Conservation (phyloP, 805 yeast species). For the Sugiyamaella valdiviana region DNA sequence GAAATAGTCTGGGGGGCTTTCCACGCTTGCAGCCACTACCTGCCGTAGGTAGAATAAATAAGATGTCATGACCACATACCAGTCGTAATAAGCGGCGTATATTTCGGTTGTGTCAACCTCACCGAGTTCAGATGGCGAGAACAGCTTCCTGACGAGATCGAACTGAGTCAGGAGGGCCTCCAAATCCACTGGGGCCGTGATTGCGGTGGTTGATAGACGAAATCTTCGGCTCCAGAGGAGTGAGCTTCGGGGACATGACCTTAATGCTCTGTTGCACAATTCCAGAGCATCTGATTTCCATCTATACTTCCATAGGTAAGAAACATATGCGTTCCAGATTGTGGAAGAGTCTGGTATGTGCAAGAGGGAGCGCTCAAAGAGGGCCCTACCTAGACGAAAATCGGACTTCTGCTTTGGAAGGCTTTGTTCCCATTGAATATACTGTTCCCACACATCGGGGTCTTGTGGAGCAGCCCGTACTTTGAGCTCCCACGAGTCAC, state of each 20-base stretch:
- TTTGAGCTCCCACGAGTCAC: slow-evolving; percentile 20
- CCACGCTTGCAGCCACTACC: not conserved
- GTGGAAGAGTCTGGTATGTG: slow-evolving; percentile 13
- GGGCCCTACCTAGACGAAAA: slow-evolving; percentile 7
- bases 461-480: slow-evolving; percentile 9
- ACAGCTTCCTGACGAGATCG: not conserved
- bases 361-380: slow-evolving; percentile 27
- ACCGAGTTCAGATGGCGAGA: not conserved
- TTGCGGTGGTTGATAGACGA: not conserved
- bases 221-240: not conserved
- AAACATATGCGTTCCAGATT: slow-evolving; percentile 28
- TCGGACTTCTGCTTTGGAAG: not conserved
- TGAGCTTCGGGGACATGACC: not conserved
- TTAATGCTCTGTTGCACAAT: not conserved
- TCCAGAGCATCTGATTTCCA: not conserved
- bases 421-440: slow-evolving; percentile 22
- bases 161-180: not conserved
- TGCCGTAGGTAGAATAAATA: not conserved
- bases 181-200: not conserved
- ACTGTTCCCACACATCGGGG: slow-evolving; percentile 21
- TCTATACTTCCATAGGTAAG: slow-evolving; percentile 14
- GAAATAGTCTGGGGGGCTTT: not conserved
- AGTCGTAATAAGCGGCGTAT: not conserved
- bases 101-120: not conserved
- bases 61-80: not conserved